These are phyloP conservation scores for Spatholobus suberectus DNA, from an alignment of 306 rosid species.

Conservation along the genomic window DNA sequence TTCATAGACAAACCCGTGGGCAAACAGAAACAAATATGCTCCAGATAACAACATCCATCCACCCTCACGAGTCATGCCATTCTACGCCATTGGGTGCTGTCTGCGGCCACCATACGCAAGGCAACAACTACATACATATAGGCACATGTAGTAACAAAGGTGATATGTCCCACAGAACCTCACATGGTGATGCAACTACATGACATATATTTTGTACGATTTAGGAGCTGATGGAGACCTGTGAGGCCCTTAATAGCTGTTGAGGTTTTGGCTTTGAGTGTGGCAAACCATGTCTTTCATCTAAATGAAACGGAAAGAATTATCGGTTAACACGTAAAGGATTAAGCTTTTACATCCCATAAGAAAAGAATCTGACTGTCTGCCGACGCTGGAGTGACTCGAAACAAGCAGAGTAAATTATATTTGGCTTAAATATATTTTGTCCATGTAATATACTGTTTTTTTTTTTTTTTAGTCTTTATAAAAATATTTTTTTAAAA, in stretches of 20 bases:
- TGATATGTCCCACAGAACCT: constrained; percentile 17
- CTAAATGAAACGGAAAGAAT: constrained; percentile 13
- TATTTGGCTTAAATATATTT: too few relatives aligned
- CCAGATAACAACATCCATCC: not conserved
- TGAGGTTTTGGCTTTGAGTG: not conserved
- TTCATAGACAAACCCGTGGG: not conserved
- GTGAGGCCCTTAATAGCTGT: not conserved
- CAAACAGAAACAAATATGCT: constrained; percentile 13
- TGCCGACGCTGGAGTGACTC: not conserved
- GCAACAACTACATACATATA: not conserved
- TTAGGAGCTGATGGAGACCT: not conserved
- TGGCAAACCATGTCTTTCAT: constrained; percentile 20
- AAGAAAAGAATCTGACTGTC: constrained; percentile 50
- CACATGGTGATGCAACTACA: constrained; percentile 35
- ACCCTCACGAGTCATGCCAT: not conserved
- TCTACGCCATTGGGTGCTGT: not conserved
- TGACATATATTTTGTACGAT: not conserved
- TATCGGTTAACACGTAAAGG: constrained; percentile 42
- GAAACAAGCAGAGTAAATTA: too few relatives aligned
- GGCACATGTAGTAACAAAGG: not conserved
- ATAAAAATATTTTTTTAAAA: too few relatives aligned
- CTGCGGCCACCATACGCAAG: not conserved
- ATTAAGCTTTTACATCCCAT: constrained; percentile 46
- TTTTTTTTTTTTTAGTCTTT: too few relatives aligned
- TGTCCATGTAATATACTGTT: too few relatives aligned